Evolutionary conservation across 768 basidiomycete genomes (phyloP), one percentile per base, ranked within the genome.

Genomic region (Kondoa subrosea): DNA sequence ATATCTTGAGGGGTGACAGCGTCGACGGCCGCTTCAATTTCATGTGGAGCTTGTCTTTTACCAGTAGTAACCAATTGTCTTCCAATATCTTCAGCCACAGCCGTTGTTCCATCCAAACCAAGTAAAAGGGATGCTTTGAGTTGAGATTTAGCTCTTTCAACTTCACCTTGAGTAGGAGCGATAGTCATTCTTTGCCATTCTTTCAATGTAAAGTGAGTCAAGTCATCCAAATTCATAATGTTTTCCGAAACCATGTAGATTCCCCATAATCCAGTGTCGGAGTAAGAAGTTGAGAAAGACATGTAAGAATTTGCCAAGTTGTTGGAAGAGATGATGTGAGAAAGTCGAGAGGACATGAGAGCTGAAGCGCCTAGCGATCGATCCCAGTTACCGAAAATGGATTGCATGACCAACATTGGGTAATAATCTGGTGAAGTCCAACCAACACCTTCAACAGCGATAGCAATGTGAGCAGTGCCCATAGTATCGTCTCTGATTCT

Each of bases 371-470:
- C 95, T 73, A 97, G 85, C 60, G 87, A 88, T 73, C 95, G 85
- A 77, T 99, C 93, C 95, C 95, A 99, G 84, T 97, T 99, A 71
- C 95, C 95, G 79, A 97, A 87, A 79, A 97, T 89, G 74, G 85
- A 85, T 78, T 93, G 89, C 86, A 95, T 89, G 76, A 90, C 91
- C 80, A 96, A 85, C 92, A 99, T 93, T 70, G 92, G 90, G 85
- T 89, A 97, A 82, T 97, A 97, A 79, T 99, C 95, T 31, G 93
- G 91, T 12, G 88, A 91, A 74, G 86, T 89, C 92, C 93, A 96
- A 78, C 90, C 85, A 67, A 93, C 92, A 77, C 95, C 95, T 77
- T 97, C 92, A 59, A 97, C 91, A 32, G 95, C 90, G 74, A 99
- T 87, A 71, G 93, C 93, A 75, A 99, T 83, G 81, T 97, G 87